These are phyloP conservation scores for Stachybotrys echinatus DNA, from an alignment of 2,329 filamentous ascomycete genomes.

Conservation along the genomic window DNA sequence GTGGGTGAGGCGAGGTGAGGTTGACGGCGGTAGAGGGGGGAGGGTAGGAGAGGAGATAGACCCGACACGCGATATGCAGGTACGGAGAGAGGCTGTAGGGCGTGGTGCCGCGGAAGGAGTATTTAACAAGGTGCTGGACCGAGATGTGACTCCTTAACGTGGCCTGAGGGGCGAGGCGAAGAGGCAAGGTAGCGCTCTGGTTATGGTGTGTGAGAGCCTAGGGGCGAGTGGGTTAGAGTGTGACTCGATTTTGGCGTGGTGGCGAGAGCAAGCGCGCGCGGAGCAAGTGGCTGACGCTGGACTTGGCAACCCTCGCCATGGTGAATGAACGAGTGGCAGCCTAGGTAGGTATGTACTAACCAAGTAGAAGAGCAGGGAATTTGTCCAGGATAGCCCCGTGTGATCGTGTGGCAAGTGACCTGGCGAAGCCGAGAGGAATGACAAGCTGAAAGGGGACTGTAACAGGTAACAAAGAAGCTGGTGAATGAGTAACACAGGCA, in stretches of 20 bases:
- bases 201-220: constrained; percentile 9
- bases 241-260: constrained; percentile 32
- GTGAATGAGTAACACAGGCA: not conserved
- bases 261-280: constrained; percentile 17
- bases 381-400: not conserved
- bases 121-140: constrained; percentile 20
- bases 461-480: not conserved
- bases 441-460: not conserved
- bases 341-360: too few relatives aligned
- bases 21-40: constrained; percentile 2
- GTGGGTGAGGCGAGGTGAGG: constrained; percentile 5
- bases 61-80: constrained; percentile 18
- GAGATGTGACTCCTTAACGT: constrained; percentile 28
- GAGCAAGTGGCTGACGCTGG: constrained; percentile 19
- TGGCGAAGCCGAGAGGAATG: not conserved
- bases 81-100: constrained; percentile 18
- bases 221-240: constrained; percentile 14
- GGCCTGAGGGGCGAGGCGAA: constrained; percentile 27
- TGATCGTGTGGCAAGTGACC: not conserved
- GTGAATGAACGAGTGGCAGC: constrained; percentile 20
- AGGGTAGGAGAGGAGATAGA: not conserved
- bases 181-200: constrained; percentile 16
- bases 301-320: not conserved
- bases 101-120: constrained; percentile 18
- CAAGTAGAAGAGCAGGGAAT: not conserved